Base-by-base conservation (phyloP, 805 yeast genomes). In the Clavispora vitiphila region DNA sequence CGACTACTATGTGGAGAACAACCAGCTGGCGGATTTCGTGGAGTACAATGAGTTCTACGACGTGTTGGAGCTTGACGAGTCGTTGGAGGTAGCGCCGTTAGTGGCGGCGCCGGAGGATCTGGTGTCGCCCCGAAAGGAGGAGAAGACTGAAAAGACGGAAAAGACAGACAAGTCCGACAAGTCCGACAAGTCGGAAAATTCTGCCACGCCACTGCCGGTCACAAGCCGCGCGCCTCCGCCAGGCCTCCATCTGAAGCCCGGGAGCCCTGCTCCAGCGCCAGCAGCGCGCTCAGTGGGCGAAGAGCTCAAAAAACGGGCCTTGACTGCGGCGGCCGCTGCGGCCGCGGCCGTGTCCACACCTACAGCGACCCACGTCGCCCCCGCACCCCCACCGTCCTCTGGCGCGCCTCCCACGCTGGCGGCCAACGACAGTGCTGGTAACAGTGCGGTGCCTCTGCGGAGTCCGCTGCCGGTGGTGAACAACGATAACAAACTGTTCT, bases 31-130 rank as follows among this genome's bases (percentile, higher is more conserved):
- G 4, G 96, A 90, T 55, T 91, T 89, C 61, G 83, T 90, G 25
- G 97, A 89, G 57, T 96, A 91, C 62, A 96, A 90, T 53, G 89
- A 87, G 11, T 78, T 91, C 46, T 93, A 91, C 63, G 97, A 93
- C 52, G 87, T 81, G 45, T 74, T 93, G 53, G 89, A 83, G 34
- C 75, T 89, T 34, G 81, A 74, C 44, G 83, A 80, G 30, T 34
- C 44, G 29, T 25, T 41, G 22, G 50, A 49, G 31, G 37, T 44
- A 8, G 42, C 40, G 7, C 10, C 37, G 25, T 22, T n/a, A 12
- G 39, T 38, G 24, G 39, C 45, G 29, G 35, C 45, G 10, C 34
- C 37, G 11, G 38, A 35, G 26, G 45, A 38, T 11, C 41, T 39
- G 7, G 19, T 10, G 8, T 20, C 37, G 26, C 35, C 35, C 27